phyloP scores from a whole-genome alignment of 2,329 filamentous ascomycete genomes.

The Thyridium curvatum region DNA sequence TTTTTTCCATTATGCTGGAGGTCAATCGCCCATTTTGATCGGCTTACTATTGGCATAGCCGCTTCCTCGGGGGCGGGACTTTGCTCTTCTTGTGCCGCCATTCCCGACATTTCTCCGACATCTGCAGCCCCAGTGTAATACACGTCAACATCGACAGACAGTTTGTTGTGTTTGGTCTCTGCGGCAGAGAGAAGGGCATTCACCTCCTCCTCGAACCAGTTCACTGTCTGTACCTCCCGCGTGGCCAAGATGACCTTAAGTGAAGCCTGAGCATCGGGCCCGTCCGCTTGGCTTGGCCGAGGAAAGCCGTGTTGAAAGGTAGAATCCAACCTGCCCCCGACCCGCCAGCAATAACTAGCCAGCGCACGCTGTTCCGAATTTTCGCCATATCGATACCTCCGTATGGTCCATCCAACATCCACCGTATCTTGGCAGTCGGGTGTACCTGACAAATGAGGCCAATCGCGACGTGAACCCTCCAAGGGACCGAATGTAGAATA shows the following conservation, averaged over 20 bases:
- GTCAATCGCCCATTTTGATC: too few relatives aligned
- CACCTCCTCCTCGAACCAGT: conserved; percentile 4
- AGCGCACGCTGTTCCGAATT: not conserved
- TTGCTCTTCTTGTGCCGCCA: too few relatives aligned
- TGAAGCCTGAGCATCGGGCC: not conserved
- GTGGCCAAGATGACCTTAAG: conserved; percentile 5
- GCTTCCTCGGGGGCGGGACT: too few relatives aligned
- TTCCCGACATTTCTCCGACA: too few relatives aligned
- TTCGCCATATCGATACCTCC: conserved; percentile 1
- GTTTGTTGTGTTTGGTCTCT: too few relatives aligned
- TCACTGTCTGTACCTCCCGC: not conserved
- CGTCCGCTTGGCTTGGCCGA: not conserved
- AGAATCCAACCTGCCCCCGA: conserved; percentile 3
- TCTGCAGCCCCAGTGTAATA: too few relatives aligned
- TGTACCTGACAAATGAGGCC: not conserved
- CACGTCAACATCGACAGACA: too few relatives aligned
- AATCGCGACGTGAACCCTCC: conserved; percentile 4
- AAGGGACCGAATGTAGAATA: conserved; percentile 3
- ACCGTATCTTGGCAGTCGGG: not conserved
- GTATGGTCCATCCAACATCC: conserved; percentile 4
- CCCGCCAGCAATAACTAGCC: conserved; percentile 3
- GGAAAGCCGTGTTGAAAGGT: conserved; percentile 3
- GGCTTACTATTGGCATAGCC: too few relatives aligned
- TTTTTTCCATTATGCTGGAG: too few relatives aligned
- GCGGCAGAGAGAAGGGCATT: too few relatives aligned